Evolutionary conservation across 768 basidiomycete genomes (phyloP).

Genomic region (Leccinum rimulosum): DNA sequence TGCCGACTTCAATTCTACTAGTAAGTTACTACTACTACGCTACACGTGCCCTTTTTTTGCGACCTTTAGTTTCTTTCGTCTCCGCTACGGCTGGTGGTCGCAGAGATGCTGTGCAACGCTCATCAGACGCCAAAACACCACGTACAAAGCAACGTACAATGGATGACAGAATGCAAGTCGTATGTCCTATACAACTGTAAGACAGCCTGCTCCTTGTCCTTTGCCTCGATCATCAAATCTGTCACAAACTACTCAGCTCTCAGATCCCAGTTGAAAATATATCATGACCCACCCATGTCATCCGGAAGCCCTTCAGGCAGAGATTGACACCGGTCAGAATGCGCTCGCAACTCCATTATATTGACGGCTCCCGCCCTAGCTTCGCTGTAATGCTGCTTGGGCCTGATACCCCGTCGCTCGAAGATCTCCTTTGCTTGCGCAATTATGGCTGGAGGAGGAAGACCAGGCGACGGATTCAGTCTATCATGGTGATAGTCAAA

Average conservation of each 20-base stretch:
- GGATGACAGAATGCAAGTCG: conserved; percentile 58
- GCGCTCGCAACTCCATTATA: conserved; percentile 83
- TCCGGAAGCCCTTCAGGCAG: conserved; percentile 64
- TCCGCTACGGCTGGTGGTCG: conserved; percentile 41
- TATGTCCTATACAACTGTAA: conserved; percentile 83
- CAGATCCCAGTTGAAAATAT: neutral
- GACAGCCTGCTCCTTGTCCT: conserved; percentile 93
- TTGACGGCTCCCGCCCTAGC: conserved; percentile 81
- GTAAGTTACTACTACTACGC: neutral
- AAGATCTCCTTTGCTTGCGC: conserved; percentile 75
- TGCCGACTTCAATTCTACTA: conserved; percentile 9
- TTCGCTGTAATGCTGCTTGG: conserved; percentile 92
- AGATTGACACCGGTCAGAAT: conserved; percentile 75
- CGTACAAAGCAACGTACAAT: conserved; percentile 38
- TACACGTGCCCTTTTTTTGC: conserved; percentile 32
- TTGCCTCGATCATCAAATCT: conserved; percentile 93
- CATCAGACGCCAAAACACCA: neutral
- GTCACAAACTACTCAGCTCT: conserved; percentile 14
- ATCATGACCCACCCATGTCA: conserved; percentile 52
- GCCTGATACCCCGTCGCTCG: conserved; percentile 69
- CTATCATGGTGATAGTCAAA: conserved; percentile 85
- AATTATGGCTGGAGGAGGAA: conserved; percentile 65
- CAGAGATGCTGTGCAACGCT: conserved; percentile 29
- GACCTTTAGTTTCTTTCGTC: conserved; percentile 42
- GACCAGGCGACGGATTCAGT: conserved; percentile 54